Conservation (phyloP, 257 asterid genomes). For the Buddleja alternifolia region DNA sequence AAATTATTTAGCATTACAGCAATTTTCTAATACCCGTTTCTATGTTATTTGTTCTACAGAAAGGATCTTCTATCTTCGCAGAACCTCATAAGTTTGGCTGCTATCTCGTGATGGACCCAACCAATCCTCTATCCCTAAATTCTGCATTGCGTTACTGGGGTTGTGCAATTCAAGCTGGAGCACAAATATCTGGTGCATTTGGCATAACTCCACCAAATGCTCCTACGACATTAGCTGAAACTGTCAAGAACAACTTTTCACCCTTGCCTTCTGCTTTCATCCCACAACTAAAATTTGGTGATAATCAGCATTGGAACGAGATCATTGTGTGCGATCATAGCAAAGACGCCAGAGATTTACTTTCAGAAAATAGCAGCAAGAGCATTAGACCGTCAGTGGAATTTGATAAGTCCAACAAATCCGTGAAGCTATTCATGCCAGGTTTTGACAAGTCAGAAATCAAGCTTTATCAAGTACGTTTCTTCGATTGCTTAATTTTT, state of each 20-base stretch:
- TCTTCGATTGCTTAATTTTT: neutral
- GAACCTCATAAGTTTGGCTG: slow-evolving; percentile 73
- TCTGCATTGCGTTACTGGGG: slow-evolving; percentile 90
- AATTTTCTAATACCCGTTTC: slow-evolving; percentile 16
- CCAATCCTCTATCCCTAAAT: slow-evolving; percentile 54
- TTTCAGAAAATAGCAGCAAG: slow-evolving; percentile 35
- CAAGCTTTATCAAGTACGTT: slow-evolving; percentile 86
- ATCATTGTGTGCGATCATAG: slow-evolving; percentile 45
- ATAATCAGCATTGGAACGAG: slow-evolving; percentile 57
- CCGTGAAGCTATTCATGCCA: slow-evolving; percentile 90
- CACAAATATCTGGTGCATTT: slow-evolving; percentile 78
- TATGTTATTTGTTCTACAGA: slow-evolving; percentile 47
- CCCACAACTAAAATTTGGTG: slow-evolving; percentile 52
- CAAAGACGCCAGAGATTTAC: slow-evolving; percentile 61
- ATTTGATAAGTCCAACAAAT: slow-evolving; percentile 62
- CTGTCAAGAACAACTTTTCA: slow-evolving; percentile 42
- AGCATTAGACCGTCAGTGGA: slow-evolving; percentile 45
- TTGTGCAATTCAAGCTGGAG: slow-evolving; percentile 88
- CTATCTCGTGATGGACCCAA: slow-evolving; percentile 72
- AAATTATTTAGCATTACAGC: neutral
- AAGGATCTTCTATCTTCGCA: slow-evolving; percentile 65
- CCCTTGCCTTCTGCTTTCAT: slow-evolving; percentile 68
- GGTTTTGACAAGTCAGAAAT: slow-evolving; percentile 98
- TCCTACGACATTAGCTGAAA: slow-evolving; percentile 29
- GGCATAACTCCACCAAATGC: slow-evolving; percentile 43